Evolutionary conservation across 2,329 filamentous ascomycete genomes (phyloP).

Genomic region (Raffaelea arxii): DNA sequence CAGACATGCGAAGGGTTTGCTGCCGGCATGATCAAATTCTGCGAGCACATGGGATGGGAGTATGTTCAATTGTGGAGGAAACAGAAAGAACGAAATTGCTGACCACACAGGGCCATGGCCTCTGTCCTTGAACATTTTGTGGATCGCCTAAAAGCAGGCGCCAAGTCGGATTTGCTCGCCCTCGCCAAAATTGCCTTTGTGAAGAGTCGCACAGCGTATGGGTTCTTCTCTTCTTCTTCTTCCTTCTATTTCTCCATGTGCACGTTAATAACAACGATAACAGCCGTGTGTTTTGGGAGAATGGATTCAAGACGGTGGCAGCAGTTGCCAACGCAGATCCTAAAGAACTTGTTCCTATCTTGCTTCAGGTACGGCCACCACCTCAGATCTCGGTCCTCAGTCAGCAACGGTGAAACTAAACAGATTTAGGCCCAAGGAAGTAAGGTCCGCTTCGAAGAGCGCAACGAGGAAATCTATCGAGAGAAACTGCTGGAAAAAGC

Average conservation of each 20-base stretch:
- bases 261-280: slow-evolving; percentile 2
- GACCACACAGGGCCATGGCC: slow-evolving; percentile 46
- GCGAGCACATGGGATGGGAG: slow-evolving; percentile 67
- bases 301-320: slow-evolving; percentile 60
- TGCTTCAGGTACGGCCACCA: slow-evolving; percentile 57
- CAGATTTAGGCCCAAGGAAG: slow-evolving; percentile 55
- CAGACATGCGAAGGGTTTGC: slow-evolving; percentile 72
- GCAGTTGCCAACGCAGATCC: slow-evolving; percentile 60
- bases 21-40: slow-evolving; percentile 71
- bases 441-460: slow-evolving; percentile 46
- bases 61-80: slow-evolving; percentile 17
- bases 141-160: slow-evolving; percentile 63
- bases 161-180: slow-evolving; percentile 59
- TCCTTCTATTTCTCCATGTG: background rate
- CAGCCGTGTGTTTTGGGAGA: slow-evolving; percentile 60
- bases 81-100: background rate
- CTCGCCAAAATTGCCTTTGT: slow-evolving; percentile 64
- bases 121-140: slow-evolving; percentile 67
- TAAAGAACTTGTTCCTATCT: slow-evolving; percentile 57
- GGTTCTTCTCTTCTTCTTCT: background rate
- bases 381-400: no score
- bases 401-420: no score
- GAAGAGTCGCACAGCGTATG: slow-evolving; percentile 64
- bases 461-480: slow-evolving; percentile 49
- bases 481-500: slow-evolving; percentile 52